Evolutionary conservation across 306 rosid species (phyloP).

Genomic region (Rosa lucieae): DNA sequence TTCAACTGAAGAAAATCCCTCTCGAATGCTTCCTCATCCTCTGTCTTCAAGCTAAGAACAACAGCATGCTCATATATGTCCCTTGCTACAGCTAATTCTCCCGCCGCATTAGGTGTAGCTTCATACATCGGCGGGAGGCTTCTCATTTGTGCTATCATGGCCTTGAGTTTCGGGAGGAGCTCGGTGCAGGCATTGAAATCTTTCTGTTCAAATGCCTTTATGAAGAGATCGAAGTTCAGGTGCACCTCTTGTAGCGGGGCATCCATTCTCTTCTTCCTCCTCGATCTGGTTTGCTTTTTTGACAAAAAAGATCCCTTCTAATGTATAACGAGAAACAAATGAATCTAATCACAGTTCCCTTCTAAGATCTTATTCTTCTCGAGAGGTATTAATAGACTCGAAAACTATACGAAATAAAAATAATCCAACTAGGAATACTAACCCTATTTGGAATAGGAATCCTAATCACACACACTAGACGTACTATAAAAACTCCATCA

Average conservation of each 20-base stretch:
- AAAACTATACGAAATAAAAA: not conserved
- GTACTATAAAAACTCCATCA: no score
- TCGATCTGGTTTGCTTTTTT: not conserved
- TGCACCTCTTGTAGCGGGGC: not conserved
- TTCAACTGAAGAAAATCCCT: slow-evolving; percentile 91
- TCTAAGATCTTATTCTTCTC: not conserved
- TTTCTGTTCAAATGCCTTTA: not conserved
- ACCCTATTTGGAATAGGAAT: not conserved
- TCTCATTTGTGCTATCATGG: slow-evolving; percentile 63
- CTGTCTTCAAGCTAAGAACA: slow-evolving; percentile 75
- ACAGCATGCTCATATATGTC: slow-evolving; percentile 96
- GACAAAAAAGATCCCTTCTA: not conserved
- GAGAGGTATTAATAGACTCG: not conserved
- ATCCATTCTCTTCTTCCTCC: not conserved
- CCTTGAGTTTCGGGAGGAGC: slow-evolving; percentile 36
- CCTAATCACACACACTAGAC: not conserved
- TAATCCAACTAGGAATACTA: no score
- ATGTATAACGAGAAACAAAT: not conserved
- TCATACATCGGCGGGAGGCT: slow-evolving; percentile 94
- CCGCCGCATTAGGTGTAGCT: slow-evolving; percentile 61
- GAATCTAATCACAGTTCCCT: no score
- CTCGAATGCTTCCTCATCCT: slow-evolving; percentile 94
- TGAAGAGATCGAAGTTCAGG: not conserved
- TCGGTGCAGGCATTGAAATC: not conserved
- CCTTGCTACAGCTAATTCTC: slow-evolving; percentile 73